Evolutionary conservation across 352 stramenopile species (phyloP), one percentile per base, ranked within the genome.

Genomic region (Pythium scleroteichum): DNA sequence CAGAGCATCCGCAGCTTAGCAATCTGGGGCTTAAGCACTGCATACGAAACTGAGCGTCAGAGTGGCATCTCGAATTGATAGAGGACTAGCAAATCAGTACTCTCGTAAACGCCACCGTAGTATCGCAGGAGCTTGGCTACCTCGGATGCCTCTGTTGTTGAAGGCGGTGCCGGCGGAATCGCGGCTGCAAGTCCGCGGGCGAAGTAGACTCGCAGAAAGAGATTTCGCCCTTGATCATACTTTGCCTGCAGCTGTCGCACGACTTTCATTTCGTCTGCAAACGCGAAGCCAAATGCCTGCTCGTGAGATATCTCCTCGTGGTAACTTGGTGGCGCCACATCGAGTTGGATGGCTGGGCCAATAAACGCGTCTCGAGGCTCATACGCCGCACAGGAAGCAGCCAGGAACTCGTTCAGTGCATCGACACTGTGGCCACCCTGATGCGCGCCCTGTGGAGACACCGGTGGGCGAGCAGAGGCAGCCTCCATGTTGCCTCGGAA

Each of bases 191-290:
- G 90, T 59, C 78, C 82, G 40, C 83, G 63, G 1, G 73, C 73
- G 55, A 75, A 83, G 62, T 92, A 92, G 32, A 90, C 61, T 22
- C 72, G 59, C 13, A 71, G 48, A 7, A 87, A 69, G 14, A 92
- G 68, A 5, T 41, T 33, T 17, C 45, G 17, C 0, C 77, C 83
- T 26, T 85, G 59, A 1, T 49, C 56, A 19, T 46, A 61, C 16
- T 83, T 73, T 16, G 9, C 41, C 44, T 87, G 75, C 17, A 90
- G 56, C 52, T 88, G 75, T 0, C 75, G 71, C 49, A 77, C 73
- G 26, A 82, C 71, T 55, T 82, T 78, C 69, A 87, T 83, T 44
- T 92, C 79, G 35, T 92, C 79, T 1, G 76, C 62, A 51, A 88
- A 89, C 22, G 71, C 45, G 24, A 81, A 88, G 0, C 61, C 64